Evolutionary conservation across 257 asterid genomes (phyloP).

Genomic region (Nicotiana undulata): DNA sequence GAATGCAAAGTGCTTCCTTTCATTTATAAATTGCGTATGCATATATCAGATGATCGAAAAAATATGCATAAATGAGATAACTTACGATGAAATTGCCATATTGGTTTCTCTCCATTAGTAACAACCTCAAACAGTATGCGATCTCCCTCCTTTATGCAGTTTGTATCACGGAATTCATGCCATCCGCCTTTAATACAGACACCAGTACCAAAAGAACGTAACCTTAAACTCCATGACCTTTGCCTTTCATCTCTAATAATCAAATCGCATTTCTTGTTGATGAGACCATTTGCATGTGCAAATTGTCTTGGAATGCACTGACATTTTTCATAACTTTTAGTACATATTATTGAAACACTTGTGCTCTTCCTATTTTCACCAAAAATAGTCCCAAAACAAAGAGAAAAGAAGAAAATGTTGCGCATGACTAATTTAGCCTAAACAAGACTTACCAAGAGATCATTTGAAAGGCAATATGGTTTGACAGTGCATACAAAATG

Average conservation of each 20-base stretch:
- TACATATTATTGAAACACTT: not conserved
- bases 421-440: not conserved
- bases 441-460: conserved; percentile 3
- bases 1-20: no score
- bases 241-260: not conserved
- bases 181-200: not conserved
- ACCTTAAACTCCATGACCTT: conserved; percentile 5
- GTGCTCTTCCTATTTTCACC: not conserved
- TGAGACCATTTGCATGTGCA: not conserved
- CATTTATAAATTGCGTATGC: no score
- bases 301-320: not conserved
- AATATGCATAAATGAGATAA: not conserved
- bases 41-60: no score
- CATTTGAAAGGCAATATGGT: not conserved
- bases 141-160: not conserved
- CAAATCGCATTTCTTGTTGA: not conserved
- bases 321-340: not conserved
- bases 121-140: not conserved
- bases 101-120: not conserved
- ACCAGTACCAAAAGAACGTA: not conserved
- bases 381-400: not conserved
- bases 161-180: not conserved
- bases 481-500: not conserved
- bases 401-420: not conserved
- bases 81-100: not conserved